A percentile compares a stretch with the other conserved stretches of the same genome.
phyloP scores from a whole-genome alignment of 2,329 filamentous ascomycete genomes.

The Decorospora gaudefroyi region DNA sequence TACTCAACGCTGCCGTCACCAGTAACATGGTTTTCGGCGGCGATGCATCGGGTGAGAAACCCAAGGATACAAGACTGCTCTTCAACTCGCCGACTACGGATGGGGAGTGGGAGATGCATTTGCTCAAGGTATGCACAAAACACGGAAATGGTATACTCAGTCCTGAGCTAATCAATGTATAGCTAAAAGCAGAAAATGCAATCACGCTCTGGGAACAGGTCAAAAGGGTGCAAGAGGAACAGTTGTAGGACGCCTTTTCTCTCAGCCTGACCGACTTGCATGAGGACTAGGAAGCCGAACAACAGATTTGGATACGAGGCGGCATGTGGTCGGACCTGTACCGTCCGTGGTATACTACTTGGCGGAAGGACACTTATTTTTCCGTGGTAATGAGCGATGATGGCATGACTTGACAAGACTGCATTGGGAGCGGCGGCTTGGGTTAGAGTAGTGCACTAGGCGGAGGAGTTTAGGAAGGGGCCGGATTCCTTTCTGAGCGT shows the following conservation, averaged over 20 bases:
- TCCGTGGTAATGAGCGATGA: no score
- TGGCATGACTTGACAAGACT: no score
- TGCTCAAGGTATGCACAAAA: slow-evolving; percentile 58
- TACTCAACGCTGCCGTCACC: slow-evolving; percentile 82
- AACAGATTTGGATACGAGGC: not conserved
- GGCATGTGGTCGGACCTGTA: not conserved
- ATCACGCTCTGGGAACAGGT: slow-evolving; percentile 34
- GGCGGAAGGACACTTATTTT: no score
- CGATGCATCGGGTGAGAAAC: slow-evolving; percentile 63
- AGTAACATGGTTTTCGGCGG: slow-evolving; percentile 80
- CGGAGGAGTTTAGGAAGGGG: no score
- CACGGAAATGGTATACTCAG: not conserved
- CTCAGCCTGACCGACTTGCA: slow-evolving; percentile 6
- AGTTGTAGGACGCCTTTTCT: slow-evolving; percentile 26
- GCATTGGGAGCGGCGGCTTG: no score
- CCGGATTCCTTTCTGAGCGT: no score
- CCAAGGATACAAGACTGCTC: slow-evolving; percentile 70
- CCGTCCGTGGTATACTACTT: no score
- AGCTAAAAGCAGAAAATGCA: slow-evolving; percentile 32
- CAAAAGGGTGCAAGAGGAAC: slow-evolving; percentile 25
- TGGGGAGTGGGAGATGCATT: slow-evolving; percentile 58
- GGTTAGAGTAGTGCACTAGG: no score
- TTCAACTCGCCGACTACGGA: slow-evolving; percentile 62
- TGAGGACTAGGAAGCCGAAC: not conserved
- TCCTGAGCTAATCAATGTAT: slow-evolving; percentile 10